Base-by-base conservation (phyloP, 371 early-diverging fungal genomes). In the Mortierella polycephala region DNA sequence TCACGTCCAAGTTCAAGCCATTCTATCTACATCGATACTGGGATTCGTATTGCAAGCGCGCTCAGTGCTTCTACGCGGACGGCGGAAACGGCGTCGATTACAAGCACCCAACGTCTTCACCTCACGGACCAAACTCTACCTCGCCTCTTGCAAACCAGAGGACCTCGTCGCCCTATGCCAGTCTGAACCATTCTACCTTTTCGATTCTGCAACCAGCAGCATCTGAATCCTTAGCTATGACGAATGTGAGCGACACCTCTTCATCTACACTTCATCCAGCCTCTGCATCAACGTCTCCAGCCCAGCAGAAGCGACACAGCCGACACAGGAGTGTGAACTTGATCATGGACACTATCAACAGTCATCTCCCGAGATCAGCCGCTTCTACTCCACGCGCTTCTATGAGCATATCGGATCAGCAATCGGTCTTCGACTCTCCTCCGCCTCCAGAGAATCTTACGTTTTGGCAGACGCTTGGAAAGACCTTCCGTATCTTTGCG, bases 121-220 rank as follows among this genome's bases (percentile, higher is more conserved):
- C 62, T 0, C 51, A 72, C 30, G 50, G 53, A 86, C n/a, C 86
- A 93, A 30, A 91, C 88, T 13, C 75, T 94, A 18, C 94, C 92
- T 59, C 68, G 4, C 67, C 67, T 4, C 66, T 59, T 23, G 23
- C 67, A 14, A 67, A 67, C 30, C 57, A 71, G 13, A 63, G 77
- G 7, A 4, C 30, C 30, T 23, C 53, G 0, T 64, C 69, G 1
- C 8, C 85, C 85, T 57, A 95, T 94, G 8, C 88, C 94, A 57
- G 84, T 95, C 13, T 91, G 93, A 74, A 95, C 93, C 21, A 93
- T 93, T 49, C 97, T 93, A 75, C 98, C 92, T 69, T 96, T 96
- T 23, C 88, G 93, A 11, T 91, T 89, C 21, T 93, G 93, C 67
- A 94, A 8, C 58, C 63, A 1, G 16, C n/a, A n/a, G 47, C 60